Evolutionary conservation across 2,329 filamentous ascomycete genomes (phyloP), one percentile per base, ranked within the genome.

Genomic region (Lasiodiplodia theobromae): DNA sequence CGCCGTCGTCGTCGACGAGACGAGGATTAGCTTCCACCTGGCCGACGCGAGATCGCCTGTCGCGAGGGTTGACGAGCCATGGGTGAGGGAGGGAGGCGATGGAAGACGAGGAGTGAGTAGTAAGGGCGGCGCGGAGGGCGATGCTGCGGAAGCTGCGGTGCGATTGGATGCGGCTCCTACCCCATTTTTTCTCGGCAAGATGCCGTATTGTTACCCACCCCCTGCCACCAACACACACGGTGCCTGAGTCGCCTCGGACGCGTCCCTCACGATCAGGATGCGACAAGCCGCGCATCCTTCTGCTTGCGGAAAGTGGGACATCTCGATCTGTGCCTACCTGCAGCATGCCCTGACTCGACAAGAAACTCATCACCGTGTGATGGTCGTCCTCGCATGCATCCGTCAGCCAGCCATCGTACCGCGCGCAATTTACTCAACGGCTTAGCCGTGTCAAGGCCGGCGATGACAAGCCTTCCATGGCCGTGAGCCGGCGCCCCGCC

Each of bases 261-360:
- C 37, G 38, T 23, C 54, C n/a, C 23, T 44, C 23, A 25, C 16
- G 58, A 37, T 40, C 40, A 63, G 58, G 60, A 64, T 64, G 18
- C 60, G 28, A 37, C 12, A 12, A 52, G 60, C 31, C 60, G 60
- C 40, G 10, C 47, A 52, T 52, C 31, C 25, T 64, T 10, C 60
- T 64, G n/a, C 18, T 52, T 34, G 44, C 25, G 47, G 60, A 18
- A 52, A 64, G 12, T 21, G 11, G 10, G 38, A 37, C n/a, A 5
- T 14, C 44, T 37, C 38, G 60, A 38, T 38, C n/a, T n/a, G 60
- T 23, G n/a, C 6, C 25, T 34, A 47, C 31, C 25, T 38, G 28
- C 60, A 25, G 60, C 31, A 14, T 2, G 44, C 3, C 44, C 44
- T 52, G 44, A 64, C 60, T 64, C 60, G 60, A 21, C 34, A 37